Base-by-base conservation (phyloP, 345 rosid genomes). In the Lepidium africanum region DNA sequence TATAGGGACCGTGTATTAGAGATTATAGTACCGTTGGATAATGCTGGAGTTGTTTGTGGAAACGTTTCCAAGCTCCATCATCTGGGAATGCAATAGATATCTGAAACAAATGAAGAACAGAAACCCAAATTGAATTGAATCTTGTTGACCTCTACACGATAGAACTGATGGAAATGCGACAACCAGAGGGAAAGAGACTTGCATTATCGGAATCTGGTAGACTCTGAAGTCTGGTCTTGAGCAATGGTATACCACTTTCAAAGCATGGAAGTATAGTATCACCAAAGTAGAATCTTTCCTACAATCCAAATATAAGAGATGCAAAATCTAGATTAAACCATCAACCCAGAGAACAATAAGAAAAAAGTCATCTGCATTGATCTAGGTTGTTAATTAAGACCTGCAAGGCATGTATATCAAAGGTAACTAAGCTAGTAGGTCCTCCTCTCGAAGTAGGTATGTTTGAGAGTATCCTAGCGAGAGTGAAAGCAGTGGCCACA, bases 221-320 rank as follows among this genome's bases (percentile, higher is more conserved):
- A 71, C 77, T 60, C 75, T 87, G 95, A 51, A 90, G 95, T 73
- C 97, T 84, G 47, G 76, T 85, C 76, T 83, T 83, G 55, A 90
- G 96, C 92, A 91, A 81, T 21, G 99, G 97, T 58, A 94, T 94
- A 16, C 97, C 99, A 73, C 96, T 94, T 74, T 87, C 99, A 40
- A 94, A 94, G 71, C 91, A 90, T 8, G 97, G 99, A 67, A 94
- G 83, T 63, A 90, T 87, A 52, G 78, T 87, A 75, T 94, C 99
- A 54, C 97, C 96, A 53, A 94, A 90, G 83, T 94, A 94, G 82
- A 91, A 94, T 69, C 99, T 87, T 84, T 94, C 99, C 97, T 90
- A 65, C 46, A 65, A 69, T 45, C 42, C 50, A 38, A 64, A 64
- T 60, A 55, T 48, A 21, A 52, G 23, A 68, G 40, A 60, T 0